Evolutionary conservation across 164 flowering plant species (phyloP).

Genomic region (Tinospora cordifolia): DNA sequence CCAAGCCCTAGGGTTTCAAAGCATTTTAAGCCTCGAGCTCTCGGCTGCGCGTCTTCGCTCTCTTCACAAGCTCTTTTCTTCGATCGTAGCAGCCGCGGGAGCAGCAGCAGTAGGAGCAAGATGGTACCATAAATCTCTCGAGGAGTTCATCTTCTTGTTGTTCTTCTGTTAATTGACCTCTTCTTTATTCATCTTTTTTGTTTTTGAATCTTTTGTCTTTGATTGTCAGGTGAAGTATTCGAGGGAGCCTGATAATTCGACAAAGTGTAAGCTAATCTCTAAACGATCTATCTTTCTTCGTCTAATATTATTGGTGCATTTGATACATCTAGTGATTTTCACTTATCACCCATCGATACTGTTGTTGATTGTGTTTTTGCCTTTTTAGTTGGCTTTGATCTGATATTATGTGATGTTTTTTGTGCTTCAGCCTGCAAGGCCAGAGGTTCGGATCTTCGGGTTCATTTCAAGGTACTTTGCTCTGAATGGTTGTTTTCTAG

Average conservation of each 20-base stretch:
- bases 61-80: too few relatives aligned
- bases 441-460: slow-evolving; percentile 55
- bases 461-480: slow-evolving; percentile 54
- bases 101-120: background rate
- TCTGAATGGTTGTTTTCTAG: slow-evolving; percentile 14
- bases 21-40: too few relatives aligned
- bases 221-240: slow-evolving; percentile 67
- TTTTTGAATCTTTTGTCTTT: background rate
- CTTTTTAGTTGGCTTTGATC: background rate
- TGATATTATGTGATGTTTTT: background rate
- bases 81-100: too few relatives aligned
- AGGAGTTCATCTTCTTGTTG: background rate
- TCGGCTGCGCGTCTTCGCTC: too few relatives aligned
- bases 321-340: background rate
- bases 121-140: background rate
- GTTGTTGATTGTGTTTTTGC: background rate
- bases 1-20: too few relatives aligned
- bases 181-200: too few relatives aligned
- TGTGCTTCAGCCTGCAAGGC: slow-evolving; percentile 58
- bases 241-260: slow-evolving; percentile 60
- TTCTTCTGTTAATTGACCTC: background rate
- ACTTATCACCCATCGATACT: background rate
- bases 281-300: background rate
- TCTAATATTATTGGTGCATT: background rate
- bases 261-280: slow-evolving; percentile 45